These are phyloP conservation scores for Chamaenerion angustifolium DNA, from an alignment of 345 rosid species.

Conservation along the genomic window DNA sequence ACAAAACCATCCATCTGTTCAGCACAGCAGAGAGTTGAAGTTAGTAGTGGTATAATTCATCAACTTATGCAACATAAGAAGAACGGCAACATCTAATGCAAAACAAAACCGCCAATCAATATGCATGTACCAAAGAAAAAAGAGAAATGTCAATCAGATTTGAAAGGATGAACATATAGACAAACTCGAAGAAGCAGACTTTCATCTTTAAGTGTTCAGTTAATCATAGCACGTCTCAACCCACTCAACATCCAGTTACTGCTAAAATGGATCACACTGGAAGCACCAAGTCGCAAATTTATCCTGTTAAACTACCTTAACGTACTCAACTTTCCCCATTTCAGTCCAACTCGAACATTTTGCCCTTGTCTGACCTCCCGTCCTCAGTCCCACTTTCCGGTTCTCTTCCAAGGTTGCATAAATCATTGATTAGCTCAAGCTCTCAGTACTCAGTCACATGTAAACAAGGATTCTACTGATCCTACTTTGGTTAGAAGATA, in stretches of 20 bases:
- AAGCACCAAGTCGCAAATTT: neutral
- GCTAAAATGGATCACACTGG: neutral
- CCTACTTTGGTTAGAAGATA: neutral
- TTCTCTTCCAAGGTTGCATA: no score
- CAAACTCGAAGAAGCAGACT: neutral
- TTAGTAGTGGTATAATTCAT: neutral
- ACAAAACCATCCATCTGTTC: conserved; percentile 85
- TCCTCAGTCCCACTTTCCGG: no score
- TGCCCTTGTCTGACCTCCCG: no score
- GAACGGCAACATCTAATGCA: neutral
- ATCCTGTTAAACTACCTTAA: neutral
- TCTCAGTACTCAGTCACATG: no score
- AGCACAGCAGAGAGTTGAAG: conserved; percentile 5
- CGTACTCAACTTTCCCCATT: neutral
- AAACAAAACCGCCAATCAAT: neutral
- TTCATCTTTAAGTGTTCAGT: neutral
- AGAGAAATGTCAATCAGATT: neutral
- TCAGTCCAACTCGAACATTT: no score
- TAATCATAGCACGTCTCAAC: neutral
- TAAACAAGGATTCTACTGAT: neutral
- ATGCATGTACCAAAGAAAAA: neutral
- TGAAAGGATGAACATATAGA: no score
- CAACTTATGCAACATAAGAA: neutral
- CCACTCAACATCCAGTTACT: neutral
- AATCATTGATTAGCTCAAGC: no score